phyloP scores from a whole-genome alignment of 75 land plant species.

The Pinus taeda region DNA sequence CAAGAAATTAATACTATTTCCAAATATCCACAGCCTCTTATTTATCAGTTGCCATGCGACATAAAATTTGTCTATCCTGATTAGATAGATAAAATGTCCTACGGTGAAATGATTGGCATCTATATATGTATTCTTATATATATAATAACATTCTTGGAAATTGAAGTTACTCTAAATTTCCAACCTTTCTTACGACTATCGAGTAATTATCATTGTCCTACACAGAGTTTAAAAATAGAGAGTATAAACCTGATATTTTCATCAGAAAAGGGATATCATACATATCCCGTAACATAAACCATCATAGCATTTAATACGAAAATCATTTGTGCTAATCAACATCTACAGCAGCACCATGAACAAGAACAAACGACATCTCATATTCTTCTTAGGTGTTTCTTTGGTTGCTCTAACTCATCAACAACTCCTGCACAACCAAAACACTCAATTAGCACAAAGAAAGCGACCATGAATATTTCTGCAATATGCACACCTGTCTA shows the following conservation, averaged over 20 bases:
- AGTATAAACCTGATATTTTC: background rate
- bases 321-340: background rate
- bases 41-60: no score
- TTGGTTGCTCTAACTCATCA: background rate
- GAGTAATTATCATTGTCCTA: background rate
- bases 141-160: background rate
- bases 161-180: background rate
- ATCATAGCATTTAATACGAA: background rate
- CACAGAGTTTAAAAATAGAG: background rate
- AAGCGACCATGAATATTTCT: background rate
- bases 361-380: background rate
- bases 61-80: no score
- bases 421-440: background rate
- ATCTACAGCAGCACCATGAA: constrained; percentile 1
- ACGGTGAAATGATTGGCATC: no score
- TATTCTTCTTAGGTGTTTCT: background rate
- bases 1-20: no score
- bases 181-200: background rate
- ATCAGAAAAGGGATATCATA: background rate
- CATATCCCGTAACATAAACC: background rate
- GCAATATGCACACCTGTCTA: no score
- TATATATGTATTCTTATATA: no score
- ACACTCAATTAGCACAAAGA: background rate
- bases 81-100: no score
- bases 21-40: no score